Evolutionary conservation across 2,329 filamentous ascomycete genomes (phyloP), one percentile per base, ranked within the genome.

Genomic region (Alternaria atra): DNA sequence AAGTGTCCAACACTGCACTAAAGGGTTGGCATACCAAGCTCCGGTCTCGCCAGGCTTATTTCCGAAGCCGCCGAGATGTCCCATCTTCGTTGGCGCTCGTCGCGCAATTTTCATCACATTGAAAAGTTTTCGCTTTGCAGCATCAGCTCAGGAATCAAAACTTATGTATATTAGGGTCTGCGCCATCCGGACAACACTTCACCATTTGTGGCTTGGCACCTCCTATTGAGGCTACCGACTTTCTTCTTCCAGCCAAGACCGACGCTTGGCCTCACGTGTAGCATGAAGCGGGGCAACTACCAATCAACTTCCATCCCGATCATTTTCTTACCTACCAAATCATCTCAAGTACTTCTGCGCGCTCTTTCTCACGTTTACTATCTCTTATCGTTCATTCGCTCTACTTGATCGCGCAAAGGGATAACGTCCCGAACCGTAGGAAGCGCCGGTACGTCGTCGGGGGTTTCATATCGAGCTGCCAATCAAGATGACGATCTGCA

Each of bases 21-120:
- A 73, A 74, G 74, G 71, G 64, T 77, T 77, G 75, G 74, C 70
- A 75, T 66, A 65, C 66, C 68, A 70, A 73, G 66, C 67, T 34
- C 66, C 63, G 64, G 64, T 67, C 61, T 71, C 63, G 71, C 67
- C 68, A 61, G 64, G 60, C 63, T 66, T 69, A 60, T 60, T 27
- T 46, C 63, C 63, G 64, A 50, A 50, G 32, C 23, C 3, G 12
- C 30, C 55, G 34, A 30, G 8, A 35, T 29, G 42, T 50, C 12
- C 42, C 37, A 44, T 12, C 23, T n/a, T 23, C 32, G 20, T 30
- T 17, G 34, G 12, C 34, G 15, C 32, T 39, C 27, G 23, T 34
- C 15, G 5, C 23, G 44, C 43, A 51, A 10, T 17, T 2, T 43
- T 29, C 27, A 48, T 12, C 20, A 47, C n/a, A n/a, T 29, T 5